These are phyloP conservation scores for Suhomyces kilbournensis DNA, from an alignment of 805 yeast genomes.

Conservation along the genomic window DNA sequence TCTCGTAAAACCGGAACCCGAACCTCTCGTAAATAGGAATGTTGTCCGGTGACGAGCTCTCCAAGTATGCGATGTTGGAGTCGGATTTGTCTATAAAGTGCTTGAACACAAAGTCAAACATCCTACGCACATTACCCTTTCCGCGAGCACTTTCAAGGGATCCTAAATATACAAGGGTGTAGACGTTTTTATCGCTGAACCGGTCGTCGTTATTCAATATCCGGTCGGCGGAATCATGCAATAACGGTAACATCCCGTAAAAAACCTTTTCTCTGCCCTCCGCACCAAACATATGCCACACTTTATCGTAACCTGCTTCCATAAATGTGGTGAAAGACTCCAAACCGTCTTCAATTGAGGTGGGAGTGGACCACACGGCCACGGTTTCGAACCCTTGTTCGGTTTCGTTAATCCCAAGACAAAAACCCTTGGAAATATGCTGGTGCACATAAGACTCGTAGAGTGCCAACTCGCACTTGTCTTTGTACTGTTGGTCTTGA, in stretches of 20 bases:
- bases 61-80: constrained; percentile 45
- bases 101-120: constrained; percentile 48
- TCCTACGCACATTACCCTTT: constrained; percentile 51
- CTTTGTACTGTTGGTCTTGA: constrained; percentile 12
- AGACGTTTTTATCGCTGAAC: constrained; percentile 34
- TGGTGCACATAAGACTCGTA: constrained; percentile 52
- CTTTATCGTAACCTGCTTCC: constrained; percentile 50
- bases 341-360: constrained; percentile 36
- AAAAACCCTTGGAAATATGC: constrained; percentile 49
- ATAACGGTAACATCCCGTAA: constrained; percentile 48
- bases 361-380: constrained; percentile 52
- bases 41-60: constrained; percentile 40
- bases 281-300: constrained; percentile 48
- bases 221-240: constrained; percentile 47
- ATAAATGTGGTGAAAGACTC: constrained; percentile 47
- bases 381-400: constrained; percentile 48
- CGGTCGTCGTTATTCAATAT: constrained; percentile 41
- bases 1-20: constrained; percentile 49
- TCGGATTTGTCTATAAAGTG: constrained; percentile 43
- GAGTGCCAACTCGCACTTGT: constrained; percentile 34
- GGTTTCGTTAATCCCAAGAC: constrained; percentile 48
- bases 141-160: constrained; percentile 48
- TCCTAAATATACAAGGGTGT: constrained; percentile 47
- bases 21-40: constrained; percentile 53
- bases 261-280: constrained; percentile 50